Percentiles rank a stretch among this genome's conserved stretches.
Evolutionary conservation across 768 basidiomycete genomes (phyloP).

Genomic region (Porphyrellus cyaneotinctus): DNA sequence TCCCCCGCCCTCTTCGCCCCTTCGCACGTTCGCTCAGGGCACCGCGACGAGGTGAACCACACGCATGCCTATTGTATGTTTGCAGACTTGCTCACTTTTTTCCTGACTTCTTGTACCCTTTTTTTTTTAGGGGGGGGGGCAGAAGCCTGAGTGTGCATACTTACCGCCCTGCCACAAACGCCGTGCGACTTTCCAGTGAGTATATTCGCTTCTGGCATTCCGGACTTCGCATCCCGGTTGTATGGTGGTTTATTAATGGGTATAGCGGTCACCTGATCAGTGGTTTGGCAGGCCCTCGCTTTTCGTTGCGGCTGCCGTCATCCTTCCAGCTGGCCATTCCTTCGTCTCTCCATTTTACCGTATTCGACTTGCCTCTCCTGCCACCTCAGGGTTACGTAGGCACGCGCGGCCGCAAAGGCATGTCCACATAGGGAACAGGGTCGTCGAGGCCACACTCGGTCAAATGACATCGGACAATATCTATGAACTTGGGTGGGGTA

Average conservation of each 20-base stretch:
- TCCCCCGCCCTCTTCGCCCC: constrained; percentile 1
- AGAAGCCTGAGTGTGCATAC: neutral
- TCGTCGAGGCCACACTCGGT: constrained; percentile 7
- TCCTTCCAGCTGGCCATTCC: neutral
- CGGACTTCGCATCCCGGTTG: neutral
- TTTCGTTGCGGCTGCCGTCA: constrained; percentile 17
- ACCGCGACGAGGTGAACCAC: neutral
- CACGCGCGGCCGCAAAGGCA: constrained; percentile 14
- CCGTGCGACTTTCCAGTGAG: neutral
- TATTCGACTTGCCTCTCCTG: constrained; percentile 9
- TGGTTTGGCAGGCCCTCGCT: constrained; percentile 14
- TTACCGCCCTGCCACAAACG: neutral
- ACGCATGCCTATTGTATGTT: neutral
- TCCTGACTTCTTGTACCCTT: constrained; percentile 1
- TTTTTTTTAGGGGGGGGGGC: too few species aligned
- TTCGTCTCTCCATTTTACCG: constrained; percentile 9
- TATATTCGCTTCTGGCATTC: neutral
- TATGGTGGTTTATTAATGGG: constrained; percentile 2
- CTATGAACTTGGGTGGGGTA: neutral
- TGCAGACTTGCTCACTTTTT: constrained; percentile 8
- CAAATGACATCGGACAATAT: constrained; percentile 1
- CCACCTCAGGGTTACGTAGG: constrained; percentile 3
- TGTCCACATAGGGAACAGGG: constrained; percentile 11
- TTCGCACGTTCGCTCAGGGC: constrained; percentile 1
- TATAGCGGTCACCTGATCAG: constrained; percentile 1